phyloP scores from a whole-genome alignment of 345 rosid genomes.

The Euphorbia tirucalli region DNA sequence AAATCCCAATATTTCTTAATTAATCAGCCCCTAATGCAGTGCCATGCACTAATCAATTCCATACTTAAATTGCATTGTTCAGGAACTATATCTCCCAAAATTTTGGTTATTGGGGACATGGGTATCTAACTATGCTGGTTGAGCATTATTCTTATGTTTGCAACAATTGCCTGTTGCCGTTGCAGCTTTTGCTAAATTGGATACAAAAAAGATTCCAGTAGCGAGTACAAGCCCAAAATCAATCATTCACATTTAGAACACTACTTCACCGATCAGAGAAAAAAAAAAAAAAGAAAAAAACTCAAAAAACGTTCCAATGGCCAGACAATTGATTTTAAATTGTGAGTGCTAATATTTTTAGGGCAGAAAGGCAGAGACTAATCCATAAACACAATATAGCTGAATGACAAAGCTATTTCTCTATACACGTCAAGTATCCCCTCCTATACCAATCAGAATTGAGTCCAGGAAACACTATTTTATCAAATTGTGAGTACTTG shows the following conservation, averaged over 20 bases:
- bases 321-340: too few species aligned
- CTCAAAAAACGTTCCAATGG: too few species aligned
- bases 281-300: too few species aligned
- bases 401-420: neutral
- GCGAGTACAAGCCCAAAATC: neutral
- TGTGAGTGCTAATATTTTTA: too few species aligned
- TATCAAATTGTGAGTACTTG: too few species aligned
- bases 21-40: neutral
- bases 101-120: neutral
- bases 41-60: neutral
- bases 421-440: neutral
- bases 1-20: neutral
- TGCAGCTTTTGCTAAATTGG: neutral
- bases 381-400: neutral
- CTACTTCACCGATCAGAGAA: neutral
- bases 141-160: neutral
- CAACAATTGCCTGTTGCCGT: neutral
- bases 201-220: neutral
- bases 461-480: neutral
- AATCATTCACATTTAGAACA: neutral
- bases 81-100: too few species aligned
- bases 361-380: too few species aligned
- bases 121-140: neutral
- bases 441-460: neutral
- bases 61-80: too few species aligned